Evolutionary conservation across 1,284 basidiomycete genomes (phyloP), one percentile per base, ranked within the genome.

Genomic region (Cutaneotrichosporon mucoides): DNA sequence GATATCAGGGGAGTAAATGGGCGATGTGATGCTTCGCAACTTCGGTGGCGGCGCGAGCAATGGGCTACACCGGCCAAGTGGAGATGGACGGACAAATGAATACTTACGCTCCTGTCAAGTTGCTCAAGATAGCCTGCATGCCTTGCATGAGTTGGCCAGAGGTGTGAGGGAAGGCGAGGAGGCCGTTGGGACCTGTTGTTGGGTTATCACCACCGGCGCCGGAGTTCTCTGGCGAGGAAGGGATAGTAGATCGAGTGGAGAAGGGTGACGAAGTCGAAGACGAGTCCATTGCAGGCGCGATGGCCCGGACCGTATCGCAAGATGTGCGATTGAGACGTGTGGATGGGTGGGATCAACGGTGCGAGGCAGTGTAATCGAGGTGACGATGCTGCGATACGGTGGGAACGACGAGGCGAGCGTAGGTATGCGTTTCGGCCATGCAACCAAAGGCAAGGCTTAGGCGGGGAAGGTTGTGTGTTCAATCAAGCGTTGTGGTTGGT

Each of bases 231-330:
- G 73, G 71, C 6, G 69, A 73, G 12, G 72, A 70, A 1, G 69
- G 59, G 38, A 68, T 63, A 11, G 70, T 71, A 4, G 73, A 73
- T 24, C 66, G 62, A 9, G 64, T 55, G 10, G 71, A 72, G 53
- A 71, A 73, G 10, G 72, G 71, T 11, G 71, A 73, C 13, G 68
- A 69, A 35, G 68, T 60, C 10, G 63, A 69, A 16, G 72, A 68
- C 9, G 70, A 68, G 43, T 73, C 72, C 61, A 68, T 62, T 53
- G 48, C 60, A 44, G 52, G 53, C 53, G 44, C 46, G 16, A 41
- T 40, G 37, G 49, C 49, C 38, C 41, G 37, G 49, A 41, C 49
- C 7, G 10, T 16, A 37, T n/a, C 38, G 42, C 5, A 24, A 15
- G 15, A 12, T 37, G 42, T 38, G 15, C 15, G 34, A 38, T 6